A percentile compares a stretch with the other conserved stretches of the same genome.
Evolutionary conservation across 2,329 filamentous ascomycete genomes (phyloP).

Genomic region (Clonostachys rhizophaga): DNA sequence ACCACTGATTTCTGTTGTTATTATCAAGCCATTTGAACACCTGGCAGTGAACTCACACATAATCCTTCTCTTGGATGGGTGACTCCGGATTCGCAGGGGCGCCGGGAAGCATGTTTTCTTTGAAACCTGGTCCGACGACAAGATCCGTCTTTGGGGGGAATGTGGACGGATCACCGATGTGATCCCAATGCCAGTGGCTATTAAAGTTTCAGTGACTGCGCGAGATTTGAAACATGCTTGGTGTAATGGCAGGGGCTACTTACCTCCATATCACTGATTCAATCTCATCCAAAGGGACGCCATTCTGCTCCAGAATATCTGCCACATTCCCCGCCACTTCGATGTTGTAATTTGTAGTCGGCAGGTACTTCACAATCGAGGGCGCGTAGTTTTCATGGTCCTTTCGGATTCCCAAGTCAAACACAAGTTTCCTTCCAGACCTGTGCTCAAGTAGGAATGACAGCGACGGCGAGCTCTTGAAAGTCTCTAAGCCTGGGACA

Average conservation of each 20-base stretch:
- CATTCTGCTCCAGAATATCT: not conserved
- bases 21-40: not conserved
- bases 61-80: too few species aligned
- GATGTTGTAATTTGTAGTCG: not conserved
- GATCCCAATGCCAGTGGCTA: slow-evolving; percentile 43
- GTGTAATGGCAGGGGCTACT: not conserved
- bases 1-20: slow-evolving; percentile 21
- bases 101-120: slow-evolving; percentile 35
- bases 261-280: slow-evolving; percentile 7
- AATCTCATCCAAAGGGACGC: slow-evolving; percentile 1
- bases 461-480: not conserved
- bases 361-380: not conserved
- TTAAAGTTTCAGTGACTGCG: too few species aligned
- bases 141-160: slow-evolving; percentile 41
- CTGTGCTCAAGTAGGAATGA: slow-evolving; percentile 2
- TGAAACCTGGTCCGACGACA: slow-evolving; percentile 48
- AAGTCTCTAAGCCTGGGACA: too few species aligned
- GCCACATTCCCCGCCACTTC: not conserved
- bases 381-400: not conserved
- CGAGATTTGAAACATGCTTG: too few species aligned
- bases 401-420: slow-evolving; percentile 2
- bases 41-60: too few species aligned
- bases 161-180: slow-evolving; percentile 41
- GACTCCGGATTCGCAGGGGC: slow-evolving; percentile 27
- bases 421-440: not conserved